Percentiles rank a stretch among this genome's conserved stretches.
phyloP scores from a whole-genome alignment of 176 grass and related monocot genomes.

The Poa pratensis region DNA sequence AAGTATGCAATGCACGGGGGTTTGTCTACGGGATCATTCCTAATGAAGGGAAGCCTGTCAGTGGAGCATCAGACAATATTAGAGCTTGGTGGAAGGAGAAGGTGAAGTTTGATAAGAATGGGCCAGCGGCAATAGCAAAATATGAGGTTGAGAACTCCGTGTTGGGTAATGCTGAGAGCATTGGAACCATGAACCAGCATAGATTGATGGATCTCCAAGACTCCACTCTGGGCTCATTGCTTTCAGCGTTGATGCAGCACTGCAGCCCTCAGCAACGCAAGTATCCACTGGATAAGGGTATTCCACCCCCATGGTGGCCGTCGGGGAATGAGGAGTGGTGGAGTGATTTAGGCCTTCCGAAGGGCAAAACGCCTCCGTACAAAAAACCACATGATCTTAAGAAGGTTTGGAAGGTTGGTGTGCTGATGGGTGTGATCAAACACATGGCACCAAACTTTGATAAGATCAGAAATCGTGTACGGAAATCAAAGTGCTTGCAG shows the following conservation, averaged over 20 bases:
- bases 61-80: constrained; percentile 64
- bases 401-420: constrained; percentile 69
- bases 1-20: constrained; percentile 53
- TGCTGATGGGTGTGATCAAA: constrained; percentile 59
- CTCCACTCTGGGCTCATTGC: constrained; percentile 59
- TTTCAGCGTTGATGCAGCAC: constrained; percentile 62
- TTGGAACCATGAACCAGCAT: constrained; percentile 27
- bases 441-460: constrained; percentile 63
- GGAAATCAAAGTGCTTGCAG: constrained; percentile 66
- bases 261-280: constrained; percentile 63
- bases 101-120: constrained; percentile 61
- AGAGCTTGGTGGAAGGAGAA: constrained; percentile 69
- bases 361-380: constrained; percentile 44
- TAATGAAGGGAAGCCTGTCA: constrained; percentile 54
- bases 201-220: constrained; percentile 64
- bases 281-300: constrained; percentile 58
- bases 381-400: constrained; percentile 72
- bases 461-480: constrained; percentile 45
- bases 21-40: constrained; percentile 59
- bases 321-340: constrained; percentile 63
- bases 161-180: not conserved
- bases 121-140: constrained; percentile 48
- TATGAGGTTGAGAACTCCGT: constrained; percentile 53
- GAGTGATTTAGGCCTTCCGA: constrained; percentile 42
- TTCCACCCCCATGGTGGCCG: constrained; percentile 73